phyloP scores from a whole-genome alignment of 2,329 filamentous ascomycete genomes.

The Sporothrix pseudoabietina region DNA sequence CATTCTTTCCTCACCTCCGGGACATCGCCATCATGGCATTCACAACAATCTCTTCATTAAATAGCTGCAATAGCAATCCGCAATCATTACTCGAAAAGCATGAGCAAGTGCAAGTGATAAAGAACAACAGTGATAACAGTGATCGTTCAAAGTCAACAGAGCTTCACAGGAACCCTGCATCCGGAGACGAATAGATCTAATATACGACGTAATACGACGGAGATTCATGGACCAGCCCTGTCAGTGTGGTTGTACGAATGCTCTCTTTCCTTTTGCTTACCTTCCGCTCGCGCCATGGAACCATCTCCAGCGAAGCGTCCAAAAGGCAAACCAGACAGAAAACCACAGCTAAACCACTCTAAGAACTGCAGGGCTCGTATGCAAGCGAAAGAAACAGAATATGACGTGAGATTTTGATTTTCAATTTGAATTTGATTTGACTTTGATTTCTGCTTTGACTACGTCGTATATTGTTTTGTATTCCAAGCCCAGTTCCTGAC shows the following conservation, averaged over 20 bases:
- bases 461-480: background rate
- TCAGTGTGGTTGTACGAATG: background rate
- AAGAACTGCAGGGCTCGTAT: slow-evolving; percentile 4
- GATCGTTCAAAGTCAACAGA: background rate
- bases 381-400: background rate
- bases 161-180: background rate
- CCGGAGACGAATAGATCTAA: background rate
- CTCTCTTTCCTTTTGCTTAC: background rate
- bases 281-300: background rate
- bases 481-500: background rate
- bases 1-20: background rate
- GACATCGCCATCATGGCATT: background rate
- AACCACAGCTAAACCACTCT: background rate
- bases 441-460: background rate
- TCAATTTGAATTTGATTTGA: background rate
- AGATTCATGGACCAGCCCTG: background rate
- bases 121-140: background rate
- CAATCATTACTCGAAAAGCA: background rate
- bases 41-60: background rate
- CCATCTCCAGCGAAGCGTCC: background rate
- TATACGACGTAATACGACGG: background rate
- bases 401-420: slow-evolving; percentile 15
- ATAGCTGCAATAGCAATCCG: slow-evolving; percentile 2
- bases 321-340: background rate
- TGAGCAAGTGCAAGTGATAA: background rate